Base-by-base conservation (phyloP, 2,329 filamentous ascomycete genomes). In the Fusarium solani-melongenae region DNA sequence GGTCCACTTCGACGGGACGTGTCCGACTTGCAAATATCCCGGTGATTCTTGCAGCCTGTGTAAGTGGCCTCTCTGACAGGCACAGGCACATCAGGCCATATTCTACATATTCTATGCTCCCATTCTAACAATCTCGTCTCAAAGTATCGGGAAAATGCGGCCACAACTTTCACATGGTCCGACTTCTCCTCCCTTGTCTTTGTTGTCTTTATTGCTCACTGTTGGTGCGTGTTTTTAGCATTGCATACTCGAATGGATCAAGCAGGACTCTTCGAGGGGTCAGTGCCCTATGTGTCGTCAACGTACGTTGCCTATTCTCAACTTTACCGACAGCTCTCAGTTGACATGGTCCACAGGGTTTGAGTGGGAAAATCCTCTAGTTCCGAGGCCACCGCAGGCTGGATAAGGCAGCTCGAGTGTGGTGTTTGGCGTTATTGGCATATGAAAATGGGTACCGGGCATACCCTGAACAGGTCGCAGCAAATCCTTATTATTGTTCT, bases 211-310 rank as follows among this genome's bases (percentile, higher is more conserved):
- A 20, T 64, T 66, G 56, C 76, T 77, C 69, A 77, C 67, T 61
- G 58, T 34, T 49, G 31, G 34, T 66, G 56, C 38, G 39, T 36
- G 51, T 27, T 49, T 68, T 53, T 77, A 97, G 95, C 96, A 99
- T 84, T 99, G 96, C 83, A 96, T 99, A 77, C 88, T 93, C 77
- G 94, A 95, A 79, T 99, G 96, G 96, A 94, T 99, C 77, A 94
- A 96, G 79, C 95, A 98, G 82, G 96, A 98, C 72, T 92, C 94
- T 14, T 94, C 95, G 31, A 96, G 95, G 78, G 96, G 96, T 24
- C 93, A 98, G 73, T 99, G 96, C 81, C 96, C 96, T 31, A 98
- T 99, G 96, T 99, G 96, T 81, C 91, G 96, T 76, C 96, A 98
- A 83, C 94, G 94, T 96, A 88, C 77, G 87, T 79, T 56, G 12